A percentile compares a stretch with the other conserved stretches of the same genome.
Evolutionary conservation across 352 stramenopile species (phyloP).

Genomic region (Pythium grandisporangium): DNA sequence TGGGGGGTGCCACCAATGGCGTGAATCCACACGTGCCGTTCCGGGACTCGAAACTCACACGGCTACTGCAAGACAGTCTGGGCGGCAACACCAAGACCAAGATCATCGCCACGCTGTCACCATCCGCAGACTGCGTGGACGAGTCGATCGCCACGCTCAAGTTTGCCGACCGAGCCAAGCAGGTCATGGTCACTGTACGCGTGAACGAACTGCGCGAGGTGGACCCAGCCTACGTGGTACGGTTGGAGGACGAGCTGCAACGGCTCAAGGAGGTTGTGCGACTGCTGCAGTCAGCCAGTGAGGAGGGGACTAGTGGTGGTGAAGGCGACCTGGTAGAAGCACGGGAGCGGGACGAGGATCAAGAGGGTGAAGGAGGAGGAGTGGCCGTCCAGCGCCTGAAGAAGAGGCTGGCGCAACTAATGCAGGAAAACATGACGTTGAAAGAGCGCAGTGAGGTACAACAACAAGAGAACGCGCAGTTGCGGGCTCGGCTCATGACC

Average conservation of each 20-base stretch:
- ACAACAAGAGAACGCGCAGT: constrained; percentile 44
- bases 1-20: constrained; percentile 25
- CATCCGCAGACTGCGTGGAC: constrained; percentile 76
- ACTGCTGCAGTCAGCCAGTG: constrained; percentile 15
- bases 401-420: constrained; percentile 26
- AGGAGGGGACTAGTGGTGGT: neutral
- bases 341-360: constrained; percentile 7
- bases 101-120: constrained; percentile 88
- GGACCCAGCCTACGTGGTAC: constrained; percentile 82
- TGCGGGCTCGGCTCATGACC: constrained; percentile 16
- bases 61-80: constrained; percentile 85
- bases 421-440: constrained; percentile 64
- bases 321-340: constrained; percentile 21
- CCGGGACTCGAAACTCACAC: constrained; percentile 90
- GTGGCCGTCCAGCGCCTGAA: constrained; percentile 18
- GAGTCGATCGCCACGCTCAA: constrained; percentile 92
- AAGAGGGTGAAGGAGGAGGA: neutral
- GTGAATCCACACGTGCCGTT: constrained; percentile 82
- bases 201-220: constrained; percentile 83
- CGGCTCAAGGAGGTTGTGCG: constrained; percentile 58
- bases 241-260: constrained; percentile 79
- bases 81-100: constrained; percentile 87
- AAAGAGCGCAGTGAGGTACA: constrained; percentile 44
- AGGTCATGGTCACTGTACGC: constrained; percentile 82
- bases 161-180: constrained; percentile 89